Base-by-base conservation (phyloP, 225 moss, liverwort and hornwort species). In the Physcomitrellopsis africana region DNA sequence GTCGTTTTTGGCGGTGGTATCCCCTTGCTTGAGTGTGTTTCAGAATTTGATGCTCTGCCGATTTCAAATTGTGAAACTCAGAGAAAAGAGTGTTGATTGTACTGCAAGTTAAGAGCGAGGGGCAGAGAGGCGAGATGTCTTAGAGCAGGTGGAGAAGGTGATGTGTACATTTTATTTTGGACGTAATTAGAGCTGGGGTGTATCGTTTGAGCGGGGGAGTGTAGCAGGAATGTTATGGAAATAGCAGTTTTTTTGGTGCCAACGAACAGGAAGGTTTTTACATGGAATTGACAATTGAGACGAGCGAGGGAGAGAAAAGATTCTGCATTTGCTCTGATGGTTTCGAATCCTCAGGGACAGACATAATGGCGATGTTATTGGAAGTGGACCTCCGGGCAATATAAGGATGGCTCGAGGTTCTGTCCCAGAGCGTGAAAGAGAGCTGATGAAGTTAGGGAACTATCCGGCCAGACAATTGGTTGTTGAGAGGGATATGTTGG, bases 391-490 rank as follows among this genome's bases (percentile, higher is more conserved):
- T 23, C 24, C 79, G 43, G 65, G 76, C 47, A 15, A 75, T 24
- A 16, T 79, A 78, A 86, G 86, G 77, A 83, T 83, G 77, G 74
- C 80, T 49, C 72, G 74, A 44, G 77, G 70, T 49, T 75, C 72
- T 46, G 74, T 63, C 29, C 68, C 72, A 49, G 80, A 85, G 72
- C 82, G 76, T 56, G 85, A 82, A 47, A 61, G 79, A 59, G 85
- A 77, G 76, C 45, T 77, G 77, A 66, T 73, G 66, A 73, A 76
- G 51, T 19, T 11, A n/a, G 79, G 70, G 73, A 63, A 46, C 32
- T 51, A 61, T 60, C 62, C 79, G 58, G n/a, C 49, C 49, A 80
- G 77, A 76, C 73, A 74, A 16, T 26, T 19, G 77, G 29, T 61
- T 9, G 69, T 8, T 49, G 85, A 74, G 60, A 69, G 68, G 46